phyloP scores from a whole-genome alignment of 2,329 filamentous ascomycete species.

The Lachnellula willkommii region DNA sequence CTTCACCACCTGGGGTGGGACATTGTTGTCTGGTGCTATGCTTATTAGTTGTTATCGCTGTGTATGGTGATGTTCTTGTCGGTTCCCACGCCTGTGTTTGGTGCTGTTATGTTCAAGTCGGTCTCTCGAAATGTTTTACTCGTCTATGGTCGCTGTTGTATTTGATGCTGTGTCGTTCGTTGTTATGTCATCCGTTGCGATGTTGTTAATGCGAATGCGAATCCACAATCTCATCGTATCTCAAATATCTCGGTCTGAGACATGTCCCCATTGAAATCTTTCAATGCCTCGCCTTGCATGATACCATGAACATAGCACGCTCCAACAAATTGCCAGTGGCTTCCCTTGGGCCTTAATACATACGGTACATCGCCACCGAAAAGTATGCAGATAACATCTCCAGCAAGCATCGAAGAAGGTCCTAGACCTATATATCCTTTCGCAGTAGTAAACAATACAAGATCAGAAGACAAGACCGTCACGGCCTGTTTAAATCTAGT shows the following conservation, averaged over 20 bases:
- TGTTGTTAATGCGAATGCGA: background rate
- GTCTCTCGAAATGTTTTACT: no score
- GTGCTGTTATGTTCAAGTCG: no score
- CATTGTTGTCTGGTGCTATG: no score
- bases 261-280: background rate
- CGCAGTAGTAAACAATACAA: constrained; percentile 1
- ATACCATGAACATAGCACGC: constrained; percentile 10
- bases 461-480: background rate
- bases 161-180: no score
- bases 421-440: constrained; percentile 9
- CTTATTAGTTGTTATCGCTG: no score
- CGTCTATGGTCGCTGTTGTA: no score
- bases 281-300: constrained; percentile 10
- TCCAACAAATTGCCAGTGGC: constrained; percentile 5
- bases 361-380: constrained; percentile 7
- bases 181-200: no score
- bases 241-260: background rate
- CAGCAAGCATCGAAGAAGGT: background rate
- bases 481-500: background rate
- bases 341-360: background rate
- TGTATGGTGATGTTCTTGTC: no score
- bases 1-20: no score
- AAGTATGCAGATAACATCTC: constrained; percentile 9
- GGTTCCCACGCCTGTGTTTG: no score
- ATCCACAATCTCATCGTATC: background rate